Percentiles rank a stretch among this genome's conserved stretches.
phyloP scores from a whole-genome alignment of 1,284 basidiomycete species.

The Marasmius fiardii region DNA sequence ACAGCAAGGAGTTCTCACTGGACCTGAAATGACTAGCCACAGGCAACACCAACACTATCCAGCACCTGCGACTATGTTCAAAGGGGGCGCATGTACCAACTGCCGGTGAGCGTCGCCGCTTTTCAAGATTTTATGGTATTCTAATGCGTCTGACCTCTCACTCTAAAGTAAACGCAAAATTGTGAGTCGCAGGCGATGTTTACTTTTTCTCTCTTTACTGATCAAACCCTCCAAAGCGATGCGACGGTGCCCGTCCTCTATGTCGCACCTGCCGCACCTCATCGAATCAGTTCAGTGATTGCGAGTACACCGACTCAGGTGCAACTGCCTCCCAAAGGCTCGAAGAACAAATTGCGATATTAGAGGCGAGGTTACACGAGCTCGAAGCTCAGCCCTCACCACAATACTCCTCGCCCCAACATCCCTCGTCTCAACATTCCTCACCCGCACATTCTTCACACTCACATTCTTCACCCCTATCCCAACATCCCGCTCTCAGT shows the following conservation, averaged over 20 bases:
- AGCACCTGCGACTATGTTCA: background rate
- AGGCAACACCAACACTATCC: too few species aligned
- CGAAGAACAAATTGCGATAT: constrained; percentile 23
- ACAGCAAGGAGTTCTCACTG: too few species aligned
- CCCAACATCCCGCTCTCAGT: too few species aligned
- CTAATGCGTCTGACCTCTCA: background rate
- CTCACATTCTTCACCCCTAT: too few species aligned
- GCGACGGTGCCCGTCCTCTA: constrained; percentile 25
- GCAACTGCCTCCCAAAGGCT: constrained; percentile 22
- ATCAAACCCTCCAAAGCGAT: constrained; percentile 19
- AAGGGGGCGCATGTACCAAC: constrained; percentile 5
- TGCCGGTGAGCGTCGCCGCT: constrained; percentile 3
- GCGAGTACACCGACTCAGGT: constrained; percentile 25
- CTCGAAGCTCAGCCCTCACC: constrained; percentile 17
- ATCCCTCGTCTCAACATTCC: too few species aligned
- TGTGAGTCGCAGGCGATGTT: background rate
- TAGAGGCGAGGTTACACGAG: constrained; percentile 22
- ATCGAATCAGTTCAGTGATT: constrained; percentile 23
- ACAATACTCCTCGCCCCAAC: too few species aligned
- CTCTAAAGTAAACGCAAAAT: constrained; percentile 4
- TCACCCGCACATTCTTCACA: too few species aligned
- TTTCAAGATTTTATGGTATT: background rate
- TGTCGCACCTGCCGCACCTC: constrained; percentile 25
- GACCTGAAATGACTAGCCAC: too few species aligned
- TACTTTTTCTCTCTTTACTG: background rate